Evolutionary conservation across 176 grass and related monocot genomes (phyloP), one percentile per base, ranked within the genome.

Genomic region (Carex myosuroides): DNA sequence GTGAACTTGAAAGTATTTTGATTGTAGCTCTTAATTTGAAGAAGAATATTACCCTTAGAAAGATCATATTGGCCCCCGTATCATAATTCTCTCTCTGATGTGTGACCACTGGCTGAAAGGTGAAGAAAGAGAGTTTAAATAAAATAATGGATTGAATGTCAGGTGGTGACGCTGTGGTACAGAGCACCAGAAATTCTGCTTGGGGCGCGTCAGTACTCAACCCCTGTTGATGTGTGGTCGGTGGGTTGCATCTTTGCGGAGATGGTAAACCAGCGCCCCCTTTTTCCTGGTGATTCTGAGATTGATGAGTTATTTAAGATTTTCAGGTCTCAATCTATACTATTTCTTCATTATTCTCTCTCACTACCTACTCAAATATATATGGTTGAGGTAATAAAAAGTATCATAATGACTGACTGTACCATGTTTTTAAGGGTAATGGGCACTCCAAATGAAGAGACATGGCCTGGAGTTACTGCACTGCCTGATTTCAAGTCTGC

Each of bases 151-250:
- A 83, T 64, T 79, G 76, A 68, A 85, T 91, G 90, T 88, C 87
- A 97, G 94, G 94, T 97, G 18, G 94, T 97, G 60, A 97, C 94
- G 21, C 89, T 97, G 46, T 97, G 94, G 94, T 97, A 97, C 80
- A 90, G 94, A 85, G 92, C 94, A 80, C 94, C 94, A 72, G 94
- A 97, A 87, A 94, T 97, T 57, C 88, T 97, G 80, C 92, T 97
- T 29, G 94, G 94, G 59, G 86, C 94, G 0, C 85, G 92, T 78
- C 90, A 92, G 81, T 97, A 97, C 88, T 97, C 94, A 11, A 94
- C 94, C 50, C 94, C 94, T 46, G 94, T 97, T 67, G 94, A 97
- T 89, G 87, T 97, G 17, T 97, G 94, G 94, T 97, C 94, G 16
- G 94, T 94, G 39, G 94, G 94, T 16, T 97, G 94, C 89, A 97